Base-by-base conservation (phyloP, 352 stramenopile species). In the Phytophthora cryptogea region DNA sequence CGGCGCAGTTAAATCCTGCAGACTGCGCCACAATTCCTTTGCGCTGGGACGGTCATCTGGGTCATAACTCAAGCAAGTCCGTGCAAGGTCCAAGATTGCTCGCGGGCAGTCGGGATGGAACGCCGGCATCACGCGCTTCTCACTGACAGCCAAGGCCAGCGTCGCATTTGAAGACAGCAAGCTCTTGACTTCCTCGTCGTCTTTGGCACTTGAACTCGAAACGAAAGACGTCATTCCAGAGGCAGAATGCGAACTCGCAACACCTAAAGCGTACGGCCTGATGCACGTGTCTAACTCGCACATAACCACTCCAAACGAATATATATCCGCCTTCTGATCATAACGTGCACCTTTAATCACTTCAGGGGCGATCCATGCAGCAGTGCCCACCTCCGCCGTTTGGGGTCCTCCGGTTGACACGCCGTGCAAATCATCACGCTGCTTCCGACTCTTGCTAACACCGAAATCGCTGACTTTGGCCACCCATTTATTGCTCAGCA, bases 381-480 rank as follows among this genome's bases (percentile, higher is more conserved):
- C 70, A 4, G 77, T 87, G 4, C 77, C 77, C n/a, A 87, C 70
- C 33, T 81, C 76, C 0, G 72, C 74, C 16, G 76, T 83, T 42
- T 72, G 63, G 20, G 43, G 43, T 0, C 41, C 62, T 16, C 62
- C 57, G 23, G 65, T 63, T 16, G 63, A 75, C 39, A 59, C 54
- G 5, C 43, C 56, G 0, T 23, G 46, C 7, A 50, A 11, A 23
- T 51, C 50, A 20, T 54, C 28, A 58, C 54, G 23, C 57, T 67
- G 42, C 42, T 59, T 59, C 23, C 66, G 62, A n/a, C 55, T 54
- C 5, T 75, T 76, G 45, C 75, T 85, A 9, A 80, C 66, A n/a
- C 76, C 76, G 66, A 88, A 88, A 49, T 88, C 78, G 17, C 68
- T 82, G 31, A 86, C 55, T 52, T 86, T 88, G 42, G 76, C 72